These are phyloP conservation scores for Pseudonitzschia multiseries DNA, from an alignment of 108 stramenopile species.

Conservation along the genomic window DNA sequence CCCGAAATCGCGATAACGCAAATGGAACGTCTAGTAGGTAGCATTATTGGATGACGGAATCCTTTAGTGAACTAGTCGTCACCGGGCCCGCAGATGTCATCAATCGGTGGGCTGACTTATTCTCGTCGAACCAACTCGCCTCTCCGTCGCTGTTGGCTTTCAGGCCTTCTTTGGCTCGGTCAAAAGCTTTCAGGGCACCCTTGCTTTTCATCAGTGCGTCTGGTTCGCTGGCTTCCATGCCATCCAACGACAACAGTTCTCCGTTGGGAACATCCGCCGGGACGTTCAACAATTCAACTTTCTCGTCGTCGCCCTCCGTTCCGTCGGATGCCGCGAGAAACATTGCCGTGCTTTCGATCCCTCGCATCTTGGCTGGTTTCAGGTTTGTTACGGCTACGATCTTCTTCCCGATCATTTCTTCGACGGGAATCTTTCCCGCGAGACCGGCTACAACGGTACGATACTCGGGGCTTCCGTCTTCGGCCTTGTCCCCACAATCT, in stretches of 20 bases:
- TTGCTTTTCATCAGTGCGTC: constrained; percentile 87
- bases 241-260: constrained; percentile 71
- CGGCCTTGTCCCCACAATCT: constrained; percentile 76
- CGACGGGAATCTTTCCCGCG: constrained; percentile 66
- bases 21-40: not conserved
- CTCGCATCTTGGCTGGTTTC: constrained; percentile 87
- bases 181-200: constrained; percentile 84
- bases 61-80: constrained; percentile 46
- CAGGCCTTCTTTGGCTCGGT: constrained; percentile 64
- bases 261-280: constrained; percentile 77
- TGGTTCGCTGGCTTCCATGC: constrained; percentile 62
- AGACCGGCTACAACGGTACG: constrained; percentile 83
- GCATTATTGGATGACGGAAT: constrained; percentile 51
- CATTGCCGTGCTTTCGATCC: constrained; percentile 86
- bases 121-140: constrained; percentile 53
- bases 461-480: constrained; percentile 47
- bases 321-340: constrained; percentile 75
- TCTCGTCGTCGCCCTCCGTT: constrained; percentile 60
- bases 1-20: not conserved
- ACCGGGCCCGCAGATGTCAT: constrained; percentile 66
- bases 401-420: constrained; percentile 61
- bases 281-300: constrained; percentile 66
- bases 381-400: constrained; percentile 79
- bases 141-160: constrained; percentile 57
- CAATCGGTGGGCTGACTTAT: constrained; percentile 32